These are phyloP conservation scores for Pyronema domesticum DNA, from an alignment of 495 filamentous ascomycete genomes.

Conservation along the genomic window DNA sequence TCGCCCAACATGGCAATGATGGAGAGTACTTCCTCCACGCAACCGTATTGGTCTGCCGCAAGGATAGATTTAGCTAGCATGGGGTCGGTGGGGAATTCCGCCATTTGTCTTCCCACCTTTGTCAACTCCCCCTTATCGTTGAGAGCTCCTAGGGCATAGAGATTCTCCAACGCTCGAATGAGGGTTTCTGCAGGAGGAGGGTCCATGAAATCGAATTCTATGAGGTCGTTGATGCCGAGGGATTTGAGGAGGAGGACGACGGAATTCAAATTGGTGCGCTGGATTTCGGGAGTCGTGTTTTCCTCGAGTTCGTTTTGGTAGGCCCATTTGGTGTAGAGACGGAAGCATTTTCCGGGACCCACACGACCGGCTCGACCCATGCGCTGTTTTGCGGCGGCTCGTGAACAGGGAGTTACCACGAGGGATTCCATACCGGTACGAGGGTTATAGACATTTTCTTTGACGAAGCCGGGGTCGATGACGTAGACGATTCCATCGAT, in stretches of 20 bases:
- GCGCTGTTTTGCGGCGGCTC: constrained; percentile 86
- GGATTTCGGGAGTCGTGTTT: constrained; percentile 85
- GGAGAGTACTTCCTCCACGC: constrained; percentile 86
- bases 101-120: constrained; percentile 86
- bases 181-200: constrained; percentile 80
- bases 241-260: constrained; percentile 77
- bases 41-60: constrained; percentile 72
- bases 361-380: constrained; percentile 85
- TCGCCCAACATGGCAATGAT: constrained; percentile 91
- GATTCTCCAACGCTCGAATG: constrained; percentile 75
- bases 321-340: constrained; percentile 85
- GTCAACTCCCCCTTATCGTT: constrained; percentile 83
- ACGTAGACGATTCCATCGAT: constrained; percentile 87
- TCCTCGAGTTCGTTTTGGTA: constrained; percentile 91
- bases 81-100: constrained; percentile 86
- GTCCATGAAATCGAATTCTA: constrained; percentile 95
- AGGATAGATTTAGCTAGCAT: constrained; percentile 86
- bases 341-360: constrained; percentile 85
- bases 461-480: constrained; percentile 82
- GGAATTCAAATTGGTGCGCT: constrained; percentile 69
- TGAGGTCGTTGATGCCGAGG: constrained; percentile 80
- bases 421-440: constrained; percentile 81
- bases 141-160: constrained; percentile 80
- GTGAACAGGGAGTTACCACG: constrained; percentile 78
- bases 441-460: constrained; percentile 89